Base-by-base conservation (phyloP, 805 yeast species). In the Barnettozyma sp. region DNA sequence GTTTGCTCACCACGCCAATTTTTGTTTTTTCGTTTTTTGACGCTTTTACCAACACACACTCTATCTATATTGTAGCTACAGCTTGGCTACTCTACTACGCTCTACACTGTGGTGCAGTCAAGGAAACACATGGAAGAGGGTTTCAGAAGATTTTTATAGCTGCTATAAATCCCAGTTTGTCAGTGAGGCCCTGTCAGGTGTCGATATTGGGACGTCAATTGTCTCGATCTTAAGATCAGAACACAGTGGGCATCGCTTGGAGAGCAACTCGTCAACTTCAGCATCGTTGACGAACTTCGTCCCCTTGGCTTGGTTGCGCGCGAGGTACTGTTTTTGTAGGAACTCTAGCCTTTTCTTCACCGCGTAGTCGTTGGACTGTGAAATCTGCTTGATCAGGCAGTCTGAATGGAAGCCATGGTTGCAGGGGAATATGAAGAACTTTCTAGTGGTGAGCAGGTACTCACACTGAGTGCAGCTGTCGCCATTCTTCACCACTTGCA, bases 361-460 rank as follows among this genome's bases (percentile, higher is more conserved):
- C 26, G 75, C 68, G 53, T 78, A 79, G 45, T 85, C 86, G 29
- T 76, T 77, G 21, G 81, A 76, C 23, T 66, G 64, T 35, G 80
- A 52, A 22, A 82, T 73, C 25, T 63, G 63, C 38, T 73, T 70
- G 6, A 82, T 72, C n/a, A 86, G 57, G 61, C 98, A 92, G 54
- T 87, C 95, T 34, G 78, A 78, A 54, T 92, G 97, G 60, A 84
- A 82, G 5, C 84, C 75, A 55, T 92, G 98, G 38, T 73, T 81
- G 54, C 98, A 92, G 1, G 96, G 96, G 52, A 85, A 92, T 5
- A 78, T 75, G 36, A 79, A 70, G 47, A 87, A 87, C 52, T 76
- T 82, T 39, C 86, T 71, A 4, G 78, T 72, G 3, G 85, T 70
- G 30, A 90, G 62, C 7, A 92, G 70, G 45, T 70, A 70, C n/a